Base-by-base conservation (phyloP, 345 rosid genomes). In the Sisymbrium irio region DNA sequence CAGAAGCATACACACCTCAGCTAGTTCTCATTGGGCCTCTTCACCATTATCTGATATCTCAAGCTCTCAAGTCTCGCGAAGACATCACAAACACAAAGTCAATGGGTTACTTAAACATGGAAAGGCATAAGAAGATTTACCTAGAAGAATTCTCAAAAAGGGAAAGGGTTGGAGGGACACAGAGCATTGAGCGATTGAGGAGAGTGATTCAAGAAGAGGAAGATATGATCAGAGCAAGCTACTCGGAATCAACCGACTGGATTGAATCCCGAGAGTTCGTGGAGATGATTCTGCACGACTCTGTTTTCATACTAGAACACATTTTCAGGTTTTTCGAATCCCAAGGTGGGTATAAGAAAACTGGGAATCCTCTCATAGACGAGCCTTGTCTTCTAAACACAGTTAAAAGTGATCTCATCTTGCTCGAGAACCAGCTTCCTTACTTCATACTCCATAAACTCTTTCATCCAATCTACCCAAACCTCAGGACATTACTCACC, bases 361-460 rank as follows among this genome's bases (percentile, higher is more conserved):
- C 4, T 10, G 71, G 65, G 0, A 71, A 73, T 35, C 51, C 12
- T 42, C 46, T 65, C 9, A 22, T 45, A 6, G 65, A 73, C 18
- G 20, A 65, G 6, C 36, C 19, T 11, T 71, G 56, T 63, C 64
- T 62, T 40, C 0, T 1, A 13, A 35, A 0, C 50, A 42, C 46
- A 19, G 8, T 44, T 17, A 0, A 4, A 2, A 0, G 12, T 11
- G 78, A 74, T 41, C 72, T 74, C 42, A 58, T 58, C 5, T 47
- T 66, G 62, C 78, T 74, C 14, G 78, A 74, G 19, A 74, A 74
- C 59, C 78, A 58, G 18, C 72, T 74, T 47, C 78, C 78, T 37
- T 66, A 47, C 53, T 56, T 66, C 73, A 46, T 74, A 60, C 67
- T 74, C 15, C 25, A 18, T 25, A 47, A 47, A 20, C 13, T 49